A percentile compares a stretch with the other conserved stretches of the same genome.
Conservation (phyloP, 805 yeast genomes). For the Sugiyamaella mastotermitis region DNA sequence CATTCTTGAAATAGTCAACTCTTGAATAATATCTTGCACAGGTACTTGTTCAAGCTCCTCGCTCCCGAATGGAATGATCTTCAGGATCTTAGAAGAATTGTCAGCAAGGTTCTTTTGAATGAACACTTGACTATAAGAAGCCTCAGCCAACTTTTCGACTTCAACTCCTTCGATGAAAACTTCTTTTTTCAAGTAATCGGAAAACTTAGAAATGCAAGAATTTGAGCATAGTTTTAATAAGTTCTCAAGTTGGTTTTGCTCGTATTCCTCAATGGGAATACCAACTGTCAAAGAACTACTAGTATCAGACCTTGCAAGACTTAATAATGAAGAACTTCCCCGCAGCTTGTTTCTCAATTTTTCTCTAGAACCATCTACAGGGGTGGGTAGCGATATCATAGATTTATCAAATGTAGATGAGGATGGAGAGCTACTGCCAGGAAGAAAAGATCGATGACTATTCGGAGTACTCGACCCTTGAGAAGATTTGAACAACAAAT, state of each 20-base stretch:
- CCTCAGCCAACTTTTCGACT: conserved; percentile 40
- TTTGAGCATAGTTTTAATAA: conserved; percentile 35
- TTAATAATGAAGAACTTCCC: conserved; percentile 44
- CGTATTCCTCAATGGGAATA: conserved; percentile 33
- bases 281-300: conserved; percentile 24
- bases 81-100: conserved; percentile 35
- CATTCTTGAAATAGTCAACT: conserved; percentile 38
- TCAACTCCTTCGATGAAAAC: conserved; percentile 13
- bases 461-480: conserved; percentile 8
- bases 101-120: conserved; percentile 24
- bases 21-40: conserved; percentile 40
- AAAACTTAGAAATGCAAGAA: conserved; percentile 30
- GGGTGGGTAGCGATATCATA: conserved; percentile 54
- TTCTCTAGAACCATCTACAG: conserved; percentile 49
- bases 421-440: conserved; percentile 1
- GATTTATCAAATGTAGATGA: conserved; percentile 27
- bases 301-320: conserved; percentile 27
- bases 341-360: conserved; percentile 48
- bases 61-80: conserved; percentile 49
- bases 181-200: conserved; percentile 25
- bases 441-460: conserved; percentile 7
- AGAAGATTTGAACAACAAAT: conserved; percentile 5
- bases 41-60: conserved; percentile 37
- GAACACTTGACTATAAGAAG: conserved; percentile 43
- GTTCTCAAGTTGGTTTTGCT: conserved; percentile 28